Evolutionary conservation across 2,329 filamentous ascomycete genomes (phyloP).

Genomic region (Pseudogymnoascus pannorum): DNA sequence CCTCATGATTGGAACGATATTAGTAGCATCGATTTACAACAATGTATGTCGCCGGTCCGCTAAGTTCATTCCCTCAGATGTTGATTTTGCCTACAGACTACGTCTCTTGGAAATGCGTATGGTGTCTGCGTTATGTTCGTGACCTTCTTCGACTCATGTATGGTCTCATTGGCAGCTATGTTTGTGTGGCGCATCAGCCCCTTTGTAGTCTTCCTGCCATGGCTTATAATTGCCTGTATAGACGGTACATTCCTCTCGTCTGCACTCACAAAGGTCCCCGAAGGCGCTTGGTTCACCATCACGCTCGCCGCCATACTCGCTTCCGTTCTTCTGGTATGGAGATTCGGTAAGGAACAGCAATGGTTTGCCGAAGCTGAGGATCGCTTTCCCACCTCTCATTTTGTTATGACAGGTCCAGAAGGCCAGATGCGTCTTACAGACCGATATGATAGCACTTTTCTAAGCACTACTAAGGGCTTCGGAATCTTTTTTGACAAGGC

Average conservation of each 20-base stretch:
- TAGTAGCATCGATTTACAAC: too few species aligned
- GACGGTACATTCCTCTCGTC: conserved; percentile 66
- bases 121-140: conserved; percentile 75
- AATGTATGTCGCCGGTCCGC: conserved; percentile 53
- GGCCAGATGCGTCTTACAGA: too few species aligned
- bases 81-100: too few species aligned
- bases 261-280: conserved; percentile 63
- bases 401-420: too few species aligned
- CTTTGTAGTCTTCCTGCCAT: conserved; percentile 54
- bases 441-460: too few species aligned
- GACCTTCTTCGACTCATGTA: conserved; percentile 69
- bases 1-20: conserved; percentile 68
- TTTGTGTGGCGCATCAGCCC: conserved; percentile 62
- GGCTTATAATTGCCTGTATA: conserved; percentile 59
- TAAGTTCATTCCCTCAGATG: too few species aligned
- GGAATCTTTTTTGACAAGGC: too few species aligned
- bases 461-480: too few species aligned
- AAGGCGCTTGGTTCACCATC: conserved; percentile 73
- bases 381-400: too few species aligned
- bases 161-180: conserved; percentile 65
- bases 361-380: too few species aligned
- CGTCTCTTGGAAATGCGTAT: conserved; percentile 59
- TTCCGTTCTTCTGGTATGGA: conserved; percentile 64
- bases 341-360: conserved; percentile 71
- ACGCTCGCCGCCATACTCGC: conserved; percentile 56